Percentiles rank a stretch among this genome's conserved stretches.
phyloP scores from a whole-genome alignment of 2,329 filamentous ascomycete genomes.

The Thermothelomyces thermophilus region DNA sequence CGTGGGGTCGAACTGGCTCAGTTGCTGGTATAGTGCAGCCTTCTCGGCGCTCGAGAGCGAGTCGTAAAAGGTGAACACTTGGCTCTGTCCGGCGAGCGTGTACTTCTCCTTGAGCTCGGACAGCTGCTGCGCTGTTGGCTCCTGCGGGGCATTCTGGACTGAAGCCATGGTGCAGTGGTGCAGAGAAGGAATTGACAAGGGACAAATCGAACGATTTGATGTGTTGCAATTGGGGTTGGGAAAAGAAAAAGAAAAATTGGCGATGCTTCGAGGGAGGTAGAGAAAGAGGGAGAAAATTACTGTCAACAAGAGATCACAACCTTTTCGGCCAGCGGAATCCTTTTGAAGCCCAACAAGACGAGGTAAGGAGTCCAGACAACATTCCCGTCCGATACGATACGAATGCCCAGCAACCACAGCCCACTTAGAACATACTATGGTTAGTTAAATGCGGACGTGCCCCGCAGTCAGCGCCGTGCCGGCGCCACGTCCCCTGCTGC shows the following conservation, averaged over 20 bases:
- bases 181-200: background rate
- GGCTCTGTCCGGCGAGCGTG: slow-evolving; percentile 65
- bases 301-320: no score
- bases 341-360: slow-evolving; percentile 6
- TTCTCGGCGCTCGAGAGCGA: slow-evolving; percentile 67
- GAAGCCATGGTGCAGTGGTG: background rate
- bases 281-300: background rate
- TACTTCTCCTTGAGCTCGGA: slow-evolving; percentile 66
- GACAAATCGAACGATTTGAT: background rate
- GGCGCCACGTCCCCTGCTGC: background rate
- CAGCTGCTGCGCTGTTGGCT: slow-evolving; percentile 60
- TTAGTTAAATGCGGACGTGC: no score
- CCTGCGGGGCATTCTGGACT: slow-evolving; percentile 22
- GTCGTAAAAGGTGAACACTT: slow-evolving; percentile 85
- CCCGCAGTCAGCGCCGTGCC: slow-evolving; percentile 5
- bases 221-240: background rate
- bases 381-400: slow-evolving; percentile 12
- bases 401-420: slow-evolving; percentile 7
- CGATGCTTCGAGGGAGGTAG: background rate
- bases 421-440: slow-evolving; percentile 7
- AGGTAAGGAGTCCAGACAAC: slow-evolving; percentile 10
- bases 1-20: slow-evolving; percentile 72
- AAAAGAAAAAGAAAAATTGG: background rate
- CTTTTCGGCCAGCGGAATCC: background rate
- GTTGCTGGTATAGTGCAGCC: slow-evolving; percentile 71